Evolutionary conservation across 2,329 filamentous ascomycete genomes (phyloP).

Genomic region (Xylaria sp.): DNA sequence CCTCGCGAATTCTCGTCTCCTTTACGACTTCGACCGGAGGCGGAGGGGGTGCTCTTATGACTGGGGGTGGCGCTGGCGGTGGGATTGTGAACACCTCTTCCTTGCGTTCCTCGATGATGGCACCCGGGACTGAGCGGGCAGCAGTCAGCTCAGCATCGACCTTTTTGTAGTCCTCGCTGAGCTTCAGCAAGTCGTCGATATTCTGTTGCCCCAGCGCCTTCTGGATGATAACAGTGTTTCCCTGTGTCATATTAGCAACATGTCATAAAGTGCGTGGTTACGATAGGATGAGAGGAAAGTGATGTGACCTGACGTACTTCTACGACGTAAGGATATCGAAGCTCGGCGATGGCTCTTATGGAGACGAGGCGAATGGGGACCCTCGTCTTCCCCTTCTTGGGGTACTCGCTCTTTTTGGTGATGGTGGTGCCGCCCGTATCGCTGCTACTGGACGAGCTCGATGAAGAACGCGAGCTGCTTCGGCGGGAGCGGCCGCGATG

Average conservation of each 20-base stretch:
- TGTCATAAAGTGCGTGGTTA: not conserved
- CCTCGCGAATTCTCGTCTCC: constrained; percentile 61
- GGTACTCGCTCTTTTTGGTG: constrained; percentile 71
- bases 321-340: constrained; percentile 87
- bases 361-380: constrained; percentile 85
- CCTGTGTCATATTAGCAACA: constrained; percentile 63
- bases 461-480: constrained; percentile 57
- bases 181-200: constrained; percentile 87
- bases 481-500: constrained; percentile 50
- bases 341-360: constrained; percentile 81
- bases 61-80: constrained; percentile 48
- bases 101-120: constrained; percentile 61
- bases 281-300: not conserved
- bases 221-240: constrained; percentile 81
- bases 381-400: constrained; percentile 88
- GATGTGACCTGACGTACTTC: constrained; percentile 69
- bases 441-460: constrained; percentile 57
- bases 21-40: constrained; percentile 54
- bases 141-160: constrained; percentile 59
- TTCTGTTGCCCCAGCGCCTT: constrained; percentile 89
- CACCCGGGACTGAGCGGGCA: constrained; percentile 60
- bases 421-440: constrained; percentile 58
- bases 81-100: constrained; percentile 56
- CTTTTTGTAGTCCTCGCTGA: constrained; percentile 81
- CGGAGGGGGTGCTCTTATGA: constrained; percentile 46